Conservation (phyloP, 495 filamentous ascomycete genomes). For the Xylaria sp. region DNA sequence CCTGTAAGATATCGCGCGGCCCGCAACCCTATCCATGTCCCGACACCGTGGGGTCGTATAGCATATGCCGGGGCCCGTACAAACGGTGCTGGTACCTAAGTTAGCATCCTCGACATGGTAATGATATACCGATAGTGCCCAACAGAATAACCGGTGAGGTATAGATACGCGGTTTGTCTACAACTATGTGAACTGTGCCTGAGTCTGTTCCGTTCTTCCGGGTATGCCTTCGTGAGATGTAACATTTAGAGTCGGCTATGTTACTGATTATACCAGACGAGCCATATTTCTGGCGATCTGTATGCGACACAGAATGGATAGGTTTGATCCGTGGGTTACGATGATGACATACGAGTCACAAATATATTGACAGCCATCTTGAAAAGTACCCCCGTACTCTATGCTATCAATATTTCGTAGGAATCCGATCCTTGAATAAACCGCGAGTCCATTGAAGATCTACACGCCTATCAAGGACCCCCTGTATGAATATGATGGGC, state of each 20-base stretch:
- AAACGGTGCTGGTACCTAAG: background rate
- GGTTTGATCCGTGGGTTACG: background rate
- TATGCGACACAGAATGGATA: background rate
- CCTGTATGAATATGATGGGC: slow-evolving; percentile 8
- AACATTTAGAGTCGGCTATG: background rate
- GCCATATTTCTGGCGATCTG: background rate
- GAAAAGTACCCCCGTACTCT: background rate
- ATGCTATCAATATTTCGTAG: background rate
- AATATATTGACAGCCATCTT: background rate
- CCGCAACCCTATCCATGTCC: background rate
- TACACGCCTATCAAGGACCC: background rate
- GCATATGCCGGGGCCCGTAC: background rate
- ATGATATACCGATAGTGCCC: background rate
- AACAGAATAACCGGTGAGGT: background rate
- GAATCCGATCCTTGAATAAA: background rate
- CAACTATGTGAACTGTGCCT: background rate
- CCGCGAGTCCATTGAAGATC: background rate
- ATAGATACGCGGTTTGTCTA: background rate
- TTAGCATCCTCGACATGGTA: background rate
- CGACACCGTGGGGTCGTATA: background rate
- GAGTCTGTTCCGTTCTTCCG: background rate
- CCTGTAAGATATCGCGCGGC: background rate
- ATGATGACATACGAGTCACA: background rate
- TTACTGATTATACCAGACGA: background rate
- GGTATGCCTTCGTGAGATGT: background rate